Evolutionary conservation across 2,329 filamentous ascomycete species (phyloP).

Genomic region (Talaromyces sp.): DNA sequence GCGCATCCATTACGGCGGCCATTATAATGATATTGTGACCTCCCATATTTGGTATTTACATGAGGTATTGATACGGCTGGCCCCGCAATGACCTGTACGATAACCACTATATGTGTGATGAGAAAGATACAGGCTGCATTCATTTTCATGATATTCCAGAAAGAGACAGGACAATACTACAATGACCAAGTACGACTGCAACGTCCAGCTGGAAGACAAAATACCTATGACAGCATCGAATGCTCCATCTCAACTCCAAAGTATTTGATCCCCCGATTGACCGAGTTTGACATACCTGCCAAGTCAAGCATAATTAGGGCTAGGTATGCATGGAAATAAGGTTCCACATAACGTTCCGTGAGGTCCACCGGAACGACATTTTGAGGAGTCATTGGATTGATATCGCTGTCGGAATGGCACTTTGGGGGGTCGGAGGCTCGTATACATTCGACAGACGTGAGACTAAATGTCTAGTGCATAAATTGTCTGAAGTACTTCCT

Average conservation of each 20-base stretch:
- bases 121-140: not conserved
- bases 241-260: not conserved
- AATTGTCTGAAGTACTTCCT: not conserved
- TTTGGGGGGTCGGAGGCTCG: too few relatives aligned
- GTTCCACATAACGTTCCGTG: not conserved
- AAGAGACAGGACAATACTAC: not conserved
- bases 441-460: too few relatives aligned
- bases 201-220: not conserved
- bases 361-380: not conserved
- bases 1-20: constrained; percentile 50
- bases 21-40: not conserved
- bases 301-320: constrained; percentile 2
- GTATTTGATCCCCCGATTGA: not conserved
- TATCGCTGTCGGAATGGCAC: not conserved
- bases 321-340: not conserved
- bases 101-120: not conserved
- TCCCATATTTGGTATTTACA: not conserved
- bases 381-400: not conserved
- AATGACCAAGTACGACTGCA: not conserved
- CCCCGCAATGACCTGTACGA: not conserved
- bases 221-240: not conserved
- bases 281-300: not conserved
- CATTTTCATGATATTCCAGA: not conserved
- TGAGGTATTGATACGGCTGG: not conserved
- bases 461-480: not conserved